Evolutionary conservation across 1,284 basidiomycete species (phyloP), one percentile per base, ranked within the genome.

Genomic region (Ganoderma resinaceum): DNA sequence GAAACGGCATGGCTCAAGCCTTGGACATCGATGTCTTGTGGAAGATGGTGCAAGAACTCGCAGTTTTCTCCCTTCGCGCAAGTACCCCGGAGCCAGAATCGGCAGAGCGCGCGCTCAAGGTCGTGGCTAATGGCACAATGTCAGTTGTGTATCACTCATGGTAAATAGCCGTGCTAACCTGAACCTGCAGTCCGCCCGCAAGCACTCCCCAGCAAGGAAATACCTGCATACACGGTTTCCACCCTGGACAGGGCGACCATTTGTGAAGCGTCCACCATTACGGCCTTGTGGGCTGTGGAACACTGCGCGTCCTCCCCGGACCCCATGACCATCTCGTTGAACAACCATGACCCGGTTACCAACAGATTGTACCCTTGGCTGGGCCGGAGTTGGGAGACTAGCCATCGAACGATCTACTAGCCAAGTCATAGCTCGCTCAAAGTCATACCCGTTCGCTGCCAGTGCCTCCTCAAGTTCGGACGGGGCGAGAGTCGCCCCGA

Each of bases 11-110:
- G 84, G 61, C 89, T 89, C 55, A 95, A 81, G 52, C 85, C 86
- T 26, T 89, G 78, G 65, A 93, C 84, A 76, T 94, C 90, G 61
- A 91, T 87, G 75, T 94, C 89, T 76, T 93, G 91, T 1, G 95
- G 95, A 1, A 97, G 84, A 76, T 94, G 93, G 77, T 97, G 95
- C 76, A 97, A 81, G 80, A 97, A 97, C 80, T 95, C 93, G 84
- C 93, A 95, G 72, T 87, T 90, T 68, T 97, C 96, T 62, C 95
- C 92, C 80, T 98, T 98, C 57, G 95, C 94, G 78, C 96, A 98
- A 66, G 96, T 96, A 4, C 97, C 97, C 62, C 96, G 89, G 52
- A 99, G 87, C 97, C 97, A 99, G 84, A 99, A 99, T 40, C 97
- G 93, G 81, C 96, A 99, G 29, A 98, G 81, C 0, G 97, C 97